Evolutionary conservation across 148 eudicot species (phyloP).

Genomic region (Suaeda aralocaspica): DNA sequence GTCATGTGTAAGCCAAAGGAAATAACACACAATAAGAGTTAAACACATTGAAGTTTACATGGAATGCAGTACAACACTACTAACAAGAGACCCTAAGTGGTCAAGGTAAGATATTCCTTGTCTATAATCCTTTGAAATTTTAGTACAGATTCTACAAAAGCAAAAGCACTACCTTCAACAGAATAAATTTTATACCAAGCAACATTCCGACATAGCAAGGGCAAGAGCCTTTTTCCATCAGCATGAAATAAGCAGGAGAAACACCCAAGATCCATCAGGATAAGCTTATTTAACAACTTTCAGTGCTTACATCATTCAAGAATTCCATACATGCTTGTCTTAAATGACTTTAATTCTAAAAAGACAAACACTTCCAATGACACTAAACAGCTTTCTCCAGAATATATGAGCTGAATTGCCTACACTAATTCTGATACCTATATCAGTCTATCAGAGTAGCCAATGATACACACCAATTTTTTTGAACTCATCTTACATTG

Average conservation of each 20-base stretch:
- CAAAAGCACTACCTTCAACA: background rate
- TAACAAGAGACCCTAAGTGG: too few relatives aligned
- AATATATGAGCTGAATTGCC: too few relatives aligned
- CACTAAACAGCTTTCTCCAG: too few relatives aligned
- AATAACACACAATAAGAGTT: background rate
- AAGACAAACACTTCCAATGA: background rate
- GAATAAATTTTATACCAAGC: background rate
- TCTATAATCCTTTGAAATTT: too few relatives aligned
- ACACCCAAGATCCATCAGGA: background rate
- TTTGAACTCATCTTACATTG: too few relatives aligned
- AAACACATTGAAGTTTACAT: background rate
- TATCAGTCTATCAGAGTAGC: too few relatives aligned
- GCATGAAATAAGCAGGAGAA: background rate
- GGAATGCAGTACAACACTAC: background rate
- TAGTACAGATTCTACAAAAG: too few relatives aligned
- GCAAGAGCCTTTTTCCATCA: background rate
- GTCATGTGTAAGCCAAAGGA: background rate
- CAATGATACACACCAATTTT: too few relatives aligned
- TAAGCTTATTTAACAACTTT: background rate
- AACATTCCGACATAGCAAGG: background rate
- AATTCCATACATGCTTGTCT: background rate
- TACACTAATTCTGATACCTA: too few relatives aligned
- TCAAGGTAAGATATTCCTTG: too few relatives aligned
- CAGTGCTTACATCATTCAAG: background rate
- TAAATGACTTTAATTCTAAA: background rate